These are phyloP conservation scores for Pisolithus albus DNA, from an alignment of 768 basidiomycete species.

Conservation along the genomic window DNA sequence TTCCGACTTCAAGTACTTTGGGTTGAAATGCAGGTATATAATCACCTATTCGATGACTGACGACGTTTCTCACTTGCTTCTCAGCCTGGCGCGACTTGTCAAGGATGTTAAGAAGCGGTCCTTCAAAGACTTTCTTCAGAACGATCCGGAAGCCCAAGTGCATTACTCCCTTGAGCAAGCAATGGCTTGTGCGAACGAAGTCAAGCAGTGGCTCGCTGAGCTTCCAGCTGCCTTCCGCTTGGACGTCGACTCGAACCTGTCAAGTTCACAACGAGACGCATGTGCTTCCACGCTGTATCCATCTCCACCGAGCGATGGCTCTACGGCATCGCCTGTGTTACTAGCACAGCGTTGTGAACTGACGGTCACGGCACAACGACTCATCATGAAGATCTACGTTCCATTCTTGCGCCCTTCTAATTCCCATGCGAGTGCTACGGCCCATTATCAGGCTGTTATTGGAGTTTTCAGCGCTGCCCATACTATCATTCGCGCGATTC, in stretches of 20 bases:
- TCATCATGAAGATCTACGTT: constrained; percentile 60
- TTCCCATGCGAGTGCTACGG: constrained; percentile 18
- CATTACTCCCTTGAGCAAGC: constrained; percentile 57
- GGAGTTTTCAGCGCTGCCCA: constrained; percentile 64
- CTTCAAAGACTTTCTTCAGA: constrained; percentile 33
- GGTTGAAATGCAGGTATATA: constrained; percentile 53
- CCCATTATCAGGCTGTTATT: constrained; percentile 46
- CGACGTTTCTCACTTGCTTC: constrained; percentile 3
- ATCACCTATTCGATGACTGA: neutral
- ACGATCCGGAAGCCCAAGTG: constrained; percentile 18
- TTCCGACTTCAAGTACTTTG: constrained; percentile 41
- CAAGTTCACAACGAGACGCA: constrained; percentile 10
- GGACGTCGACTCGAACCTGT: constrained; percentile 28
- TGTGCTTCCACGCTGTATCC: constrained; percentile 1
- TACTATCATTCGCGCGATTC: constrained; percentile 47
- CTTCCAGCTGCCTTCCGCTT: constrained; percentile 48
- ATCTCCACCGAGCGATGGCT: constrained; percentile 9
- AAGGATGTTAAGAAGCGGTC: constrained; percentile 53
- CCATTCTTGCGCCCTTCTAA: constrained; percentile 50
- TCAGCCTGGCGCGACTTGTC: constrained; percentile 56
- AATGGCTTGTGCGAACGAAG: constrained; percentile 46
- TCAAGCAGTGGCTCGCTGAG: constrained; percentile 46
- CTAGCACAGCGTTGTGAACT: constrained; percentile 53
- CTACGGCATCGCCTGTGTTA: constrained; percentile 30
- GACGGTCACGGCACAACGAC: constrained; percentile 49